Evolutionary conservation across 2,329 filamentous ascomycete species (phyloP).

Genomic region (Penicillium decumbens): DNA sequence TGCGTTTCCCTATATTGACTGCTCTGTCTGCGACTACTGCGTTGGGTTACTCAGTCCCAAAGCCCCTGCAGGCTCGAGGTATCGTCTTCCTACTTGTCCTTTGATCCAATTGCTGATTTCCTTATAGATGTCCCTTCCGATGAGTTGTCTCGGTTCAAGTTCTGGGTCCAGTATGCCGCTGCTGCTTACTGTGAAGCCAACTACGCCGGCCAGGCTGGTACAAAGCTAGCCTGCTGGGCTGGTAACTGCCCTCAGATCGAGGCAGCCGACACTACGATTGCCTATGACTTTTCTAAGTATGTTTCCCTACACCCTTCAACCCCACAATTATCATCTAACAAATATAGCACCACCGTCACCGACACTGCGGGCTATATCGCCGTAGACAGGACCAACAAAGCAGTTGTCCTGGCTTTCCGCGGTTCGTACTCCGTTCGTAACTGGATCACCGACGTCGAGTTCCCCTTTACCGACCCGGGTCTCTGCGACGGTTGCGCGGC

Average conservation of each 20-base stretch:
- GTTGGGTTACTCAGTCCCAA: conserved; percentile 9
- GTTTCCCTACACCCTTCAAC: background rate
- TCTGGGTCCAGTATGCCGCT: conserved; percentile 50
- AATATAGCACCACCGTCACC: conserved; percentile 19
- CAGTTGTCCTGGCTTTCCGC: conserved; percentile 37
- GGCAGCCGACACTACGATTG: conserved; percentile 25
- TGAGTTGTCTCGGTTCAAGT: conserved; percentile 32
- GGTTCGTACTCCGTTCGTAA: conserved; percentile 36
- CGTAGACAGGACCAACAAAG: conserved; percentile 43
- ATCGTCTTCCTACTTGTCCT: background rate
- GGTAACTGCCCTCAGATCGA: conserved; percentile 47
- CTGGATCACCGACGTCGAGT: conserved; percentile 28
- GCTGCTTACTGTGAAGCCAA: conserved; percentile 48
- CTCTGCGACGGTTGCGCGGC: conserved; percentile 44
- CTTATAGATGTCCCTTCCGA: conserved; percentile 10
- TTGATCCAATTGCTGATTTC: background rate
- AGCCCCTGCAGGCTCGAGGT: conserved; percentile 13
- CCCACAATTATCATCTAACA: background rate
- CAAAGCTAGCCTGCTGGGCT: conserved; percentile 41
- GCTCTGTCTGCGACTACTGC: conserved; percentile 8
- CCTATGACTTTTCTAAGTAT: conserved; percentile 48
- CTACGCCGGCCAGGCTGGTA: conserved; percentile 39
- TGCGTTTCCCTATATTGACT: conserved; percentile 12
- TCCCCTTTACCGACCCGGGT: conserved; percentile 29
- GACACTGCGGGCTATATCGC: conserved; percentile 50